A percentile compares a stretch with the other conserved stretches of the same genome.
These are phyloP conservation scores for Rhizoclosmatium globosum DNA, from an alignment of 192 early-diverging fungal species.

Conservation along the genomic window DNA sequence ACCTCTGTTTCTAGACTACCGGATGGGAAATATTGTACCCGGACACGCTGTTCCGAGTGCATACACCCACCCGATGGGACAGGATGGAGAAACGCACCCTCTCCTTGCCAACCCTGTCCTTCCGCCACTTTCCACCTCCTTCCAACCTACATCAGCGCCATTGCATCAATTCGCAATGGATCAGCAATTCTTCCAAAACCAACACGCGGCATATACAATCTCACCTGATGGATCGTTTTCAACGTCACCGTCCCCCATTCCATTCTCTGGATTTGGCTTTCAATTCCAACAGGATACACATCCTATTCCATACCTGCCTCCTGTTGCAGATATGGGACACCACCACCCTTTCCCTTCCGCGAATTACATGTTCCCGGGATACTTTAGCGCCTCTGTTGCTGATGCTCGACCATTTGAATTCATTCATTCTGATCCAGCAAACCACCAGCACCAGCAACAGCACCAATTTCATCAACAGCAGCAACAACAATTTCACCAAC, in stretches of 20 bases:
- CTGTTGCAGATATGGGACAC: neutral
- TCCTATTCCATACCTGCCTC: too few relatives aligned
- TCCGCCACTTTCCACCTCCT: neutral
- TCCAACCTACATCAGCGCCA: neutral
- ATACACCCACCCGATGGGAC: too few relatives aligned
- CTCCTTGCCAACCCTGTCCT: neutral
- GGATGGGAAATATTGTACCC: too few relatives aligned
- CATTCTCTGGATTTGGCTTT: neutral
- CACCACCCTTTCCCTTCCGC: neutral
- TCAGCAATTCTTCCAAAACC: neutral
- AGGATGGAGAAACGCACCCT: too few relatives aligned
- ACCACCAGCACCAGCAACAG: neutral
- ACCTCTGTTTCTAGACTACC: too few relatives aligned
- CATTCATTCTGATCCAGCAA: neutral
- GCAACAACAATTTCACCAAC: neutral
- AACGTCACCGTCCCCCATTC: neutral
- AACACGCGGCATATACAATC: neutral
- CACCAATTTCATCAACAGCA: neutral
- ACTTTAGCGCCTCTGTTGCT: neutral
- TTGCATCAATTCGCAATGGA: neutral
- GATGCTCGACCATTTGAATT: neutral
- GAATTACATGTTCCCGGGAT: neutral
- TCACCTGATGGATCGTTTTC: conserved; percentile 1
- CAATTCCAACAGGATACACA: neutral
- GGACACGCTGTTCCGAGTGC: too few relatives aligned